These are phyloP conservation scores for Acacia concinna DNA, from an alignment of 331 rosid genomes.

Conservation along the genomic window DNA sequence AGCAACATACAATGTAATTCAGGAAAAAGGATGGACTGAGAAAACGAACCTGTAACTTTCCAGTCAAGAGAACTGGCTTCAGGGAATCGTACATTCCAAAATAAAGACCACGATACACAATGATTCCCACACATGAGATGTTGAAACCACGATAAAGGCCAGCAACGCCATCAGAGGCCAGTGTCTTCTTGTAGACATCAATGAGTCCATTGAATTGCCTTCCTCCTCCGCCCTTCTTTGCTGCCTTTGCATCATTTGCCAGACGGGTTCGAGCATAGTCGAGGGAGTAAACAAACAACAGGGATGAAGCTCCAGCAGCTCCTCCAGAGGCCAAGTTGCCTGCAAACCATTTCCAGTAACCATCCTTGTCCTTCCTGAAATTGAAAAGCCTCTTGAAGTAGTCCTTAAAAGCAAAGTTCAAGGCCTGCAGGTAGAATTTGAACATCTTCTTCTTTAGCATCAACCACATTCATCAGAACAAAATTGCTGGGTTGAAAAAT, in stretches of 20 bases:
- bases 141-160: conserved; percentile 94
- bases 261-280: conserved; percentile 93
- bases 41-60: conserved; percentile 56
- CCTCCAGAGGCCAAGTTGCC: conserved; percentile 93
- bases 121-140: conserved; percentile 86
- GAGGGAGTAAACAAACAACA: conserved; percentile 75
- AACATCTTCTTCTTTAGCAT: conserved; percentile 20
- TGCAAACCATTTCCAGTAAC: conserved; percentile 93
- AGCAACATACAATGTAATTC: not conserved
- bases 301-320: conserved; percentile 95
- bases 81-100: conserved; percentile 87
- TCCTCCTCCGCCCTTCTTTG: conserved; percentile 89
- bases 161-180: conserved; percentile 74
- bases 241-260: conserved; percentile 85
- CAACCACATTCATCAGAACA: not conserved
- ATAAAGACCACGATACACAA: conserved; percentile 90
- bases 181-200: conserved; percentile 87
- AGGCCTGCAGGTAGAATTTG: conserved; percentile 49
- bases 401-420: conserved; percentile 93
- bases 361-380: conserved; percentile 84
- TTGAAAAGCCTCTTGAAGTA: conserved; percentile 95
- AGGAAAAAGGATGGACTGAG: not conserved
- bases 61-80: conserved; percentile 79
- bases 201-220: conserved; percentile 86
- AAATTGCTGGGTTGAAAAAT: not conserved